Evolutionary conservation across 257 asterid genomes (phyloP).

Genomic region (Lycium barbarum): DNA sequence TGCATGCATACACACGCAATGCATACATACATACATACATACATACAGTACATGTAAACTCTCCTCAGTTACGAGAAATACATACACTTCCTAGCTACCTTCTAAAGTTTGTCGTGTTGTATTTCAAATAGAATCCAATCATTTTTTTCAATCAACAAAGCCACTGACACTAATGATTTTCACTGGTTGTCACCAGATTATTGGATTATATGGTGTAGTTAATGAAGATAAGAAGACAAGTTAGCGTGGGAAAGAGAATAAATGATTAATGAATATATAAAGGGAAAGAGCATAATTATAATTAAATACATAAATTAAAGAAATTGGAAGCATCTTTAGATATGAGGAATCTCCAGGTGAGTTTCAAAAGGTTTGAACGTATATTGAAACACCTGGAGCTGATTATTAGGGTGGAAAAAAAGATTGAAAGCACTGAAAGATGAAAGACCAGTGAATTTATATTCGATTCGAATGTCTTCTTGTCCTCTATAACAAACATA

Average conservation of each 20-base stretch:
- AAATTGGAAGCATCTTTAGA: constrained; percentile 26
- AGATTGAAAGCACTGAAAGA: background rate
- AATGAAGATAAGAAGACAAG: background rate
- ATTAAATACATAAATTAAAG: background rate
- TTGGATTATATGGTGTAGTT: constrained; percentile 9
- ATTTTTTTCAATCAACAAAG: background rate
- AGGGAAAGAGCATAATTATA: background rate
- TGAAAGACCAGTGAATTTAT: constrained; percentile 23
- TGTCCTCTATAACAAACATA: background rate
- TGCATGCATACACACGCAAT: background rate
- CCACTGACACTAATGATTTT: constrained; percentile 16
- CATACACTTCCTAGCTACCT: too few species aligned
- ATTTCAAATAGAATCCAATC: background rate
- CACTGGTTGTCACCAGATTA: background rate
- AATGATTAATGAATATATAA: background rate
- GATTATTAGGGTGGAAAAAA: constrained; percentile 16
- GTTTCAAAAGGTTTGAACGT: background rate
- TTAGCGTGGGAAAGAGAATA: constrained; percentile 12
- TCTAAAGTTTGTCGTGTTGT: background rate
- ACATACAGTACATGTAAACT: too few species aligned
- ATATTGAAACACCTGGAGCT: constrained; percentile 19
- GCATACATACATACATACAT: too few species aligned
- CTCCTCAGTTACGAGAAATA: background rate
- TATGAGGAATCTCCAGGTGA: constrained; percentile 26
- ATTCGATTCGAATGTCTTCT: background rate